phyloP scores from a whole-genome alignment of 257 asterid species.

The Hygrophila difformis region DNA sequence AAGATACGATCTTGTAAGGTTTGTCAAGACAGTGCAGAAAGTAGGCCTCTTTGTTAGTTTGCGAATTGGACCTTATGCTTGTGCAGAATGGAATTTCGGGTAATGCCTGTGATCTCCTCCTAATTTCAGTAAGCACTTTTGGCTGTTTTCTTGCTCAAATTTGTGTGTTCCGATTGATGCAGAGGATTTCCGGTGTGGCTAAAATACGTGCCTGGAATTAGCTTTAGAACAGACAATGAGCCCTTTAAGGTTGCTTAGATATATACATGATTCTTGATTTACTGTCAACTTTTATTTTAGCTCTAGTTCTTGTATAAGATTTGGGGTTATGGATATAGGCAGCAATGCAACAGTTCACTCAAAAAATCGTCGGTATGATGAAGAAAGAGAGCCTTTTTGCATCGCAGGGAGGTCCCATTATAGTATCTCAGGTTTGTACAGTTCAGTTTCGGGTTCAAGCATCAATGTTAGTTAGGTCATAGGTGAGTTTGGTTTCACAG shows the following conservation, averaged over 20 bases:
- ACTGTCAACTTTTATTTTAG: too few species aligned
- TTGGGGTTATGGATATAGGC: constrained; percentile 23
- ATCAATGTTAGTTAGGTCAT: too few species aligned
- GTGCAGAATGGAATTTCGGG: constrained; percentile 86
- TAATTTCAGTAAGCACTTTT: not conserved
- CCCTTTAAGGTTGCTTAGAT: constrained; percentile 75
- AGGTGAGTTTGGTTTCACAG: too few species aligned
- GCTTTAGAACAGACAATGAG: constrained; percentile 62
- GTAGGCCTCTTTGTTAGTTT: constrained; percentile 47
- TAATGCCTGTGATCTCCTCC: constrained; percentile 9
- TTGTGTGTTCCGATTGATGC: constrained; percentile 14
- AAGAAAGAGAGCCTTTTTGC: constrained; percentile 49
- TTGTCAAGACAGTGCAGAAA: constrained; percentile 47
- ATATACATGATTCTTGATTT: too few species aligned
- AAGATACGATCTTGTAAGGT: constrained; percentile 60
- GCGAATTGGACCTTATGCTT: constrained; percentile 69
- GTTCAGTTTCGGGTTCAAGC: too few species aligned
- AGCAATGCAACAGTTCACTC: constrained; percentile 53
- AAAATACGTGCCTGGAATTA: constrained; percentile 64
- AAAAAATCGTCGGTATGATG: constrained; percentile 59
- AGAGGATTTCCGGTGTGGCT: constrained; percentile 83
- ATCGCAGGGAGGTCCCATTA: constrained; percentile 73
- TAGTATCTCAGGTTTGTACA: constrained; percentile 70
- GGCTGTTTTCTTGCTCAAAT: not conserved
- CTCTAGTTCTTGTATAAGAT: too few species aligned